phyloP scores from a whole-genome alignment of 2,329 filamentous ascomycete genomes.

The Xylariaceae sp. region DNA sequence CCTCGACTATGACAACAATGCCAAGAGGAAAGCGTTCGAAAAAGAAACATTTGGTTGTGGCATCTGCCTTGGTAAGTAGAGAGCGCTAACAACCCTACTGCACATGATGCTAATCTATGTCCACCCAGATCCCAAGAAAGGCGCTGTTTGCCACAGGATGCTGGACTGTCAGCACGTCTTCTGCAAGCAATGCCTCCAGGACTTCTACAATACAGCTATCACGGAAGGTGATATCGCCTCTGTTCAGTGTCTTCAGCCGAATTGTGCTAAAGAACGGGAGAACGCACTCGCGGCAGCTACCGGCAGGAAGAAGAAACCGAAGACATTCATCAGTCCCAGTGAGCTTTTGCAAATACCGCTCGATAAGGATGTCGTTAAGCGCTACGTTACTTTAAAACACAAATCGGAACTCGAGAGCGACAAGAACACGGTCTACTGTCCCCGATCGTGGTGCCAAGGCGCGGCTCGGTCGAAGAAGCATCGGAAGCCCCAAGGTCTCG shows the following conservation, averaged over 20 bases:
- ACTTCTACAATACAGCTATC: constrained; percentile 87
- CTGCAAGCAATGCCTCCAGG: constrained; percentile 76
- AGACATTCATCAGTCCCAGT: constrained; percentile 67
- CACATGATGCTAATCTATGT: constrained; percentile 14
- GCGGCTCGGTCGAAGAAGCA: constrained; percentile 71
- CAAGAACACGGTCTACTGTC: constrained; percentile 87
- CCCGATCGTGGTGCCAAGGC: constrained; percentile 85
- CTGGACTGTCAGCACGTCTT: constrained; percentile 85
- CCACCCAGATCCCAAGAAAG: constrained; percentile 80
- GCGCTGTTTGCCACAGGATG: constrained; percentile 71
- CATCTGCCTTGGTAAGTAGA: constrained; percentile 61
- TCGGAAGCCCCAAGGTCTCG: constrained; percentile 60
- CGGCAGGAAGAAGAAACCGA: constrained; percentile 50
- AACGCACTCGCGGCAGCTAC: constrained; percentile 22
- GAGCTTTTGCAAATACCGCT: constrained; percentile 76
- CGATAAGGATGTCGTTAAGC: constrained; percentile 63
- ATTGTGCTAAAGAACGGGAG: constrained; percentile 61
- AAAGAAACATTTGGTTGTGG: constrained; percentile 81
- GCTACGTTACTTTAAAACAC: constrained; percentile 84
- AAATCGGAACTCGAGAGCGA: constrained; percentile 90
- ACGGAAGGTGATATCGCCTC: constrained; percentile 71
- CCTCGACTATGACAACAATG: constrained; percentile 69
- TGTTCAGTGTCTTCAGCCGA: constrained; percentile 72
- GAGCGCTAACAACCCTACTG: too few relatives aligned
- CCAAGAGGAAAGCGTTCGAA: constrained; percentile 69